Conservation (phyloP, 257 asterid genomes). For the Jasminum sambac region DNA sequence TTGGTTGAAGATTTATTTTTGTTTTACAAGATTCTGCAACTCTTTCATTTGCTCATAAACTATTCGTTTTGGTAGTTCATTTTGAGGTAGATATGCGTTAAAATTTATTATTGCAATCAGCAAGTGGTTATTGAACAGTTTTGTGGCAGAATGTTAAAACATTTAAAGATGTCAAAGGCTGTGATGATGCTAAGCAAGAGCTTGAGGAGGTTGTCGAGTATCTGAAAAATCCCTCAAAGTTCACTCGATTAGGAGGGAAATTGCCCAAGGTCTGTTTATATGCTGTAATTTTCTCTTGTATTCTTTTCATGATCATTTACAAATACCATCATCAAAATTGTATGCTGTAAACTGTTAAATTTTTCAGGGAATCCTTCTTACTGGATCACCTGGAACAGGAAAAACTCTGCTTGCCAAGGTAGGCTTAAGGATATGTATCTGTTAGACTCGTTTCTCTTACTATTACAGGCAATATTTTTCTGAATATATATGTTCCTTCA, state of each 20-base stretch:
- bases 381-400: conserved; percentile 99
- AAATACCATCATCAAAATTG: conserved; percentile 13
- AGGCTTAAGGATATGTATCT: conserved; percentile 19
- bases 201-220: conserved; percentile 99
- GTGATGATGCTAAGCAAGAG: conserved; percentile 99
- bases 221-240: conserved; percentile 83
- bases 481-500: conserved; percentile 27
- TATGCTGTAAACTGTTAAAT: conserved; percentile 17
- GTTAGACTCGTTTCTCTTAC: conserved; percentile 15
- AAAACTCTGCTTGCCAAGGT: conserved; percentile 97
- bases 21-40: neutral
- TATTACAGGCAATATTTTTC: neutral
- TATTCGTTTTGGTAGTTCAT: conserved; percentile 1
- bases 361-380: conserved; percentile 92
- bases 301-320: conserved; percentile 16
- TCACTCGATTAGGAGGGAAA: conserved; percentile 95
- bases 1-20: conserved; percentile 7
- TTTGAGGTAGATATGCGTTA: neutral
- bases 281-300: conserved; percentile 12
- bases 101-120: conserved; percentile 6
- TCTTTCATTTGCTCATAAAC: conserved; percentile 5
- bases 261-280: conserved; percentile 78
- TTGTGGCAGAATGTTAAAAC: conserved; percentile 86
- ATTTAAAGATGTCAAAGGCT: conserved; percentile 96
- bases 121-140: conserved; percentile 23